Percentiles rank a stretch among this genome's conserved stretches.
These are phyloP conservation scores for Musa troglodytarum DNA, from an alignment of 176 grass and related monocot species.

Conservation along the genomic window DNA sequence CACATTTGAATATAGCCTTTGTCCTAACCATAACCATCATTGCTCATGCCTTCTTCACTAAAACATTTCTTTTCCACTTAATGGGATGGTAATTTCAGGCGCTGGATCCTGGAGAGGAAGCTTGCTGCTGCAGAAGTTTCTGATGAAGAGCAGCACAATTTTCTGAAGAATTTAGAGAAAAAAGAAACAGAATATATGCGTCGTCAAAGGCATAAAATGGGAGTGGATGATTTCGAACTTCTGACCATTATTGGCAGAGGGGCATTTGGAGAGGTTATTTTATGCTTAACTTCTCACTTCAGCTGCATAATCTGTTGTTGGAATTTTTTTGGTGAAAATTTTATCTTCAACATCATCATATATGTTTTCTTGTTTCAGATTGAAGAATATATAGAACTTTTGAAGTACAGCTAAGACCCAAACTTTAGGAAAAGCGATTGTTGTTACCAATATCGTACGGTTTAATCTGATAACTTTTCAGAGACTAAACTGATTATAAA, in stretches of 20 bases:
- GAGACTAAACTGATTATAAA: too few species aligned
- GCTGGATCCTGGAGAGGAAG: constrained; percentile 45
- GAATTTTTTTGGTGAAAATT: background rate
- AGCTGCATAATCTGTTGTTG: background rate
- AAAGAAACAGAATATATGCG: constrained; percentile 75
- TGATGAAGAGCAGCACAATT: constrained; percentile 48
- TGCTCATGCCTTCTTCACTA: background rate
- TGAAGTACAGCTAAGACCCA: background rate
- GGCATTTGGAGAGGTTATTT: constrained; percentile 53
- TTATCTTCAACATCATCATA: background rate
- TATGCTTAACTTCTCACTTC: background rate
- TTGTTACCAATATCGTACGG: too few species aligned
- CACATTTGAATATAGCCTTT: background rate
- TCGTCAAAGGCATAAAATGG: constrained; percentile 50
- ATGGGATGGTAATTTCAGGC: constrained; percentile 26
- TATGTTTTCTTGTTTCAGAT: background rate
- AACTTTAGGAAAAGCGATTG: too few species aligned
- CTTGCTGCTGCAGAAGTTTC: constrained; percentile 50
- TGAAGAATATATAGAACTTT: background rate
- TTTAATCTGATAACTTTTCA: background rate
- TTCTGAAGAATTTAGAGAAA: constrained; percentile 64
- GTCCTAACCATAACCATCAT: background rate
- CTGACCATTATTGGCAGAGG: constrained; percentile 63
- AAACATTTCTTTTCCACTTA: background rate
- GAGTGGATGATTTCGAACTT: constrained; percentile 57